These are phyloP conservation scores for Chlamydomonas schloesseri DNA, from an alignment of 139 green algal species.

Conservation along the genomic window DNA sequence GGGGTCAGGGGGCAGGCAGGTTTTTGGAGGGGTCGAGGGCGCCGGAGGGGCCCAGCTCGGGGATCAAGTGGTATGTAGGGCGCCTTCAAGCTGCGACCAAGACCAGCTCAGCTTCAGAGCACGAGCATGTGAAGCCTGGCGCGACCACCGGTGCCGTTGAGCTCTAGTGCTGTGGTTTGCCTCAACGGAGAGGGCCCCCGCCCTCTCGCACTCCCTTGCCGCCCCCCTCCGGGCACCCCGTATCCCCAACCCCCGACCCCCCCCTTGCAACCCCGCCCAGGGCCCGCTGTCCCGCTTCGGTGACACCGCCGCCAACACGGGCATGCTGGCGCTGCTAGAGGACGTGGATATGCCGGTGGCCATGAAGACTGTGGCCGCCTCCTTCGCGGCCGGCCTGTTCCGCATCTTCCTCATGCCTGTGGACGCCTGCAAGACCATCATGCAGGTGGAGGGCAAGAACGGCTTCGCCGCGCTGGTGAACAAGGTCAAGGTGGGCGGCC, in stretches of 20 bases:
- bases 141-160: too few species aligned
- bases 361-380: constrained; percentile 84
- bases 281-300: constrained; percentile 91
- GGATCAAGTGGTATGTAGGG: too few species aligned
- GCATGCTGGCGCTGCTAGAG: constrained; percentile 86
- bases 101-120: too few species aligned
- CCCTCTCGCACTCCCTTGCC: too few species aligned
- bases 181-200: too few species aligned
- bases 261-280: constrained; percentile 50
- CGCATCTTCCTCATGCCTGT: constrained; percentile 95
- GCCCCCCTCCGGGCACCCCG: too few species aligned
- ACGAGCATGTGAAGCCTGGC: too few species aligned
- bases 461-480: constrained; percentile 70
- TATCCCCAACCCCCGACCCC: neutral
- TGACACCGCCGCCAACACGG: constrained; percentile 95
- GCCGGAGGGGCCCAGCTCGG: too few species aligned
- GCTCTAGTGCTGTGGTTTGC: too few species aligned
- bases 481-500: constrained; percentile 83
- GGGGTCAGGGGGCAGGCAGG: too few species aligned
- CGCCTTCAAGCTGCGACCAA: too few species aligned
- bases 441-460: constrained; percentile 90
- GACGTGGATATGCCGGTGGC: constrained; percentile 67
- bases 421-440: constrained; percentile 94
- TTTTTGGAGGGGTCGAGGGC: too few species aligned
- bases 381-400: constrained; percentile 75